Conservation (phyloP, 805 yeast genomes). For the Nakazawaea laoshanensis region DNA sequence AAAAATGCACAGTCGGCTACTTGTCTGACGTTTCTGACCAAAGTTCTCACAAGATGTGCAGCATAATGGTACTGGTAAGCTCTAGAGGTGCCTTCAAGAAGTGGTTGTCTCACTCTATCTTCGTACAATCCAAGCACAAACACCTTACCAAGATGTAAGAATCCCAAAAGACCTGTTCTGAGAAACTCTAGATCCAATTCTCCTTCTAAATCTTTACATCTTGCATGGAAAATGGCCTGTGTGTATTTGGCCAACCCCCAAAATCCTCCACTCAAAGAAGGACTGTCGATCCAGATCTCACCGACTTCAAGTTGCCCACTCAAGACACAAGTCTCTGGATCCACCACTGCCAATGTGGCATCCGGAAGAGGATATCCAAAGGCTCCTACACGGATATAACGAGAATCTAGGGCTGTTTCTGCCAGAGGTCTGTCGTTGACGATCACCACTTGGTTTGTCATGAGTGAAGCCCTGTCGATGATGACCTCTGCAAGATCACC, state of each 20-base stretch:
- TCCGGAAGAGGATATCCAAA: conserved; percentile 95
- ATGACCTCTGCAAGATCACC: conserved; percentile 54
- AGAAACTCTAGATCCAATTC: conserved; percentile 68
- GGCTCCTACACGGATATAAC: conserved; percentile 67
- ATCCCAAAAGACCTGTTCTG: conserved; percentile 88
- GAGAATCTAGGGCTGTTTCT: conserved; percentile 24
- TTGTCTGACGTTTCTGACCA: conserved; percentile 72
- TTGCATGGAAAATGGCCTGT: conserved; percentile 71
- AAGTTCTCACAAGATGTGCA: conserved; percentile 76
- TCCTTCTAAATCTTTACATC: conserved; percentile 67
- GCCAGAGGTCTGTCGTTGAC: conserved; percentile 49
- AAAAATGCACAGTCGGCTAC: conserved; percentile 89
- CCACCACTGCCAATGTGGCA: conserved; percentile 86
- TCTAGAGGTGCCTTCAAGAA: too few species aligned
- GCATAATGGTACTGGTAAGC: conserved; percentile 70
- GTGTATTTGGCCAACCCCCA: conserved; percentile 69
- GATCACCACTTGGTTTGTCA: conserved; percentile 64
- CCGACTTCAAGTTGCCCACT: conserved; percentile 79
- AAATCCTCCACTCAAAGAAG: conserved; percentile 83
- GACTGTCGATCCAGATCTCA: conserved; percentile 96
- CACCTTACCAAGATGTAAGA: conserved; percentile 77
- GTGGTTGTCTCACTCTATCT: conserved; percentile 83
- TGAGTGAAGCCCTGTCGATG: conserved; percentile 64
- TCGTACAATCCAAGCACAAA: conserved; percentile 86
- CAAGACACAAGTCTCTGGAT: conserved; percentile 79